These are phyloP conservation scores for Mastigamoeba balamuthi DNA, from an alignment of 78 protist species.

Conservation along the genomic window DNA sequence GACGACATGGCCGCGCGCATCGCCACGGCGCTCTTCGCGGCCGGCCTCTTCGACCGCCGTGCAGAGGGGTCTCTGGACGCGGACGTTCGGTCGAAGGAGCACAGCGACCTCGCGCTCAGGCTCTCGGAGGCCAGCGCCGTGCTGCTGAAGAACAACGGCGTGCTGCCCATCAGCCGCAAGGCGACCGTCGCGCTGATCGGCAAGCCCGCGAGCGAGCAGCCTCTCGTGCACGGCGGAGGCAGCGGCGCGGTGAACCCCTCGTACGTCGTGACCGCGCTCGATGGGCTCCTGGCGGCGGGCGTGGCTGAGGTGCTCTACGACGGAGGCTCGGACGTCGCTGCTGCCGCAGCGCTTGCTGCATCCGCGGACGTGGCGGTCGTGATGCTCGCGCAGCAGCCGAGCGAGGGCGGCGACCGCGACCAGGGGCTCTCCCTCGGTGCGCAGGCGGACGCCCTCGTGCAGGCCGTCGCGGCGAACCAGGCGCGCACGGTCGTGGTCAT, in stretches of 20 bases:
- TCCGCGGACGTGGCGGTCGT: conserved; percentile 7
- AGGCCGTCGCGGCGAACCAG: not conserved
- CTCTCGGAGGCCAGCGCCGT: conserved; percentile 9
- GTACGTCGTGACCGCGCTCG: not conserved
- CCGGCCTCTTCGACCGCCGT: conserved; percentile 10
- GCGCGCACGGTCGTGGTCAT: not conserved
- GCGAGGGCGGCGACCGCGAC: conserved; percentile 45
- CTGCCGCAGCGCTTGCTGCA: not conserved
- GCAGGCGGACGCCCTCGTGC: no score
- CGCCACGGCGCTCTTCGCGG: not conserved
- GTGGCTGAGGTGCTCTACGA: not conserved
- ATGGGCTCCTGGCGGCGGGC: no score
- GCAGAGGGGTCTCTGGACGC: not conserved
- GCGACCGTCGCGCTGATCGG: conserved; percentile 17
- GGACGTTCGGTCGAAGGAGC: conserved; percentile 1
- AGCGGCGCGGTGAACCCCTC: conserved; percentile 6
- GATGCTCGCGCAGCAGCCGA: not conserved
- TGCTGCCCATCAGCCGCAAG: not conserved
- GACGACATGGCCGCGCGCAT: conserved; percentile 25
- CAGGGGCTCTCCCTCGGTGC: no score
- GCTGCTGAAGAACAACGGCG: conserved; percentile 18
- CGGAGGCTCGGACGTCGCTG: not conserved
- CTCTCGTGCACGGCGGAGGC: conserved; percentile 8
- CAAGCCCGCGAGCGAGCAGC: not conserved
- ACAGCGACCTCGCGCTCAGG: not conserved